Percentiles rank a stretch among this genome's conserved stretches.
Evolutionary conservation across 78 protist genomes (phyloP).

Genomic region (Dictyostelium firmibasis): DNA sequence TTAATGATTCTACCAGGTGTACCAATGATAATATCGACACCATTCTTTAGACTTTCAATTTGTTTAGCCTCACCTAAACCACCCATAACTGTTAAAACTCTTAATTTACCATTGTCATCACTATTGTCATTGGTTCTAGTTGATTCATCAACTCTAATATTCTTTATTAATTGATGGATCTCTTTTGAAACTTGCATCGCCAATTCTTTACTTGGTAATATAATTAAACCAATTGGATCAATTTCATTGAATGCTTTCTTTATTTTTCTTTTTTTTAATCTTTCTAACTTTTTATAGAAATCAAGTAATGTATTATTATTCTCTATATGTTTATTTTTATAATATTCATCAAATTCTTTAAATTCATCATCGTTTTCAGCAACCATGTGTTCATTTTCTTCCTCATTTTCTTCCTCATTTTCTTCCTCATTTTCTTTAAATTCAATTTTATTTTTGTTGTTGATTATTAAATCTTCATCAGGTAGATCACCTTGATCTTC

Average conservation of each 20-base stretch:
- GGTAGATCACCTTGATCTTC: neutral
- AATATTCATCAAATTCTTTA: constrained; percentile 4
- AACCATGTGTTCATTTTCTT: neutral
- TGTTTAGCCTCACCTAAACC: constrained; percentile 60
- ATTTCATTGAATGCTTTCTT: neutral
- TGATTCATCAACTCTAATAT: neutral
- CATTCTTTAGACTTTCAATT: neutral
- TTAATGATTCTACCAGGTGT: constrained; percentile 40
- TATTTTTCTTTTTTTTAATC: neutral
- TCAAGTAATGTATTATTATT: neutral
- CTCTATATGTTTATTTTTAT: neutral
- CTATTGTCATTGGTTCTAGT: too few species aligned
- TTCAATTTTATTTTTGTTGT: neutral
- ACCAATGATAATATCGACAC: constrained; percentile 48
- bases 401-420: neutral
- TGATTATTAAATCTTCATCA: neutral
- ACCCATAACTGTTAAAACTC: constrained; percentile 25
- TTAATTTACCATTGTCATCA: neutral
- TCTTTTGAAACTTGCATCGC: constrained; percentile 31
- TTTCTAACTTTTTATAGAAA: neutral
- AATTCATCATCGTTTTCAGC: neutral
- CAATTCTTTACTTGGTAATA: constrained; percentile 65
- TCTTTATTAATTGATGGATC: neutral
- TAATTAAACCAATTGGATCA: constrained; percentile 43
- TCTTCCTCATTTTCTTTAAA: neutral